Conservation (phyloP, 345 rosid species). For the Rhizophora apiculata region DNA sequence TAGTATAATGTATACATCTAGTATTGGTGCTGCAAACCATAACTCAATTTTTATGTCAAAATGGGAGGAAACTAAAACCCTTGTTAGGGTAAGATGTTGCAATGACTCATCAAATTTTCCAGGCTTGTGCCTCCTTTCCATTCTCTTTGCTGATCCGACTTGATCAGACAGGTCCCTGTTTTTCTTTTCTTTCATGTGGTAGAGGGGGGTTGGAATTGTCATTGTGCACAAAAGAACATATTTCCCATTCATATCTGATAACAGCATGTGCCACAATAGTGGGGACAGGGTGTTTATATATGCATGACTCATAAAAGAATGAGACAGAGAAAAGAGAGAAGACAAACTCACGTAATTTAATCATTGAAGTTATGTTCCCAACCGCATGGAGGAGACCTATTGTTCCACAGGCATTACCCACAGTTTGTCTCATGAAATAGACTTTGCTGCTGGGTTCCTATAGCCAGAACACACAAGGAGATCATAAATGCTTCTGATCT, state of each 20-base stretch:
- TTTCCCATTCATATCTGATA: too few relatives aligned
- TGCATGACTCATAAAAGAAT: not conserved
- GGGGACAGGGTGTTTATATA: not conserved
- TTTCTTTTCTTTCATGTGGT: too few relatives aligned
- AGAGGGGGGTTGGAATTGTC: too few relatives aligned
- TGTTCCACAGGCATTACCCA: constrained; percentile 98
- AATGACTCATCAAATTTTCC: not conserved
- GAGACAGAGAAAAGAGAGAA: not conserved
- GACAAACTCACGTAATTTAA: constrained; percentile 63
- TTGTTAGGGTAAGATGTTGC: not conserved
- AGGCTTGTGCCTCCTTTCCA: not conserved
- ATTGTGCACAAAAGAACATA: too few relatives aligned
- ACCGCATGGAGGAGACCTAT: constrained; percentile 92
- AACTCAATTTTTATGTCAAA: not conserved
- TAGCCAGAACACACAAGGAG: constrained; percentile 18
- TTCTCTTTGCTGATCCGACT: too few relatives aligned
- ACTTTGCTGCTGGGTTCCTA: constrained; percentile 63
- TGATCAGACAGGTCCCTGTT: too few relatives aligned
- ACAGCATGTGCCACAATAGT: not conserved
- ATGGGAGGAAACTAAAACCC: not conserved
- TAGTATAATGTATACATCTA: not conserved
- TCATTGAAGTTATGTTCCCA: constrained; percentile 71
- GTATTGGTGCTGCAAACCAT: not conserved
- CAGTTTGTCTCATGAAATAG: constrained; percentile 95
- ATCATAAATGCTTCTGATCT: not conserved